These are phyloP conservation scores for Entomortierella beljakovae DNA, from an alignment of 192 early-diverging fungal species.

Conservation along the genomic window DNA sequence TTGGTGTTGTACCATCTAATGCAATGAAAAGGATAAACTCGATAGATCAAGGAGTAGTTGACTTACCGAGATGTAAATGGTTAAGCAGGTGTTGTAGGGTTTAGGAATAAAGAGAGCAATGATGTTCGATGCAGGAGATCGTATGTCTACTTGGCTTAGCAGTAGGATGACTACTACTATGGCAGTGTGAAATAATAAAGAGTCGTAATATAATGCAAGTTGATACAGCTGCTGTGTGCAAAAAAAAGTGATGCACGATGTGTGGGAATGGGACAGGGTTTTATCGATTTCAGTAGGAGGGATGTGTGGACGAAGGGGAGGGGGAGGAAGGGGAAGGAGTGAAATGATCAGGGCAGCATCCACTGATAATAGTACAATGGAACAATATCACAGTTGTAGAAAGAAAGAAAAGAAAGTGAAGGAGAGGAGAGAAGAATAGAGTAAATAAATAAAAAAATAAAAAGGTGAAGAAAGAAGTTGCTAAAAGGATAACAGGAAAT, in stretches of 20 bases:
- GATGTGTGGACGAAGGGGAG: not conserved
- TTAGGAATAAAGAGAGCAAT: too few relatives aligned
- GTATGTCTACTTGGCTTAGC: too few relatives aligned
- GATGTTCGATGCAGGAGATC: too few relatives aligned
- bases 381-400: not conserved
- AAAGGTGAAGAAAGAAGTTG: not conserved
- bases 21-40: too few relatives aligned
- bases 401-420: not conserved
- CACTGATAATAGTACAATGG: not conserved
- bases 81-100: too few relatives aligned
- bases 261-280: not conserved
- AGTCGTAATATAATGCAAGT: too few relatives aligned
- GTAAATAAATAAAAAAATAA: not conserved
- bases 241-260: constrained; percentile 1
- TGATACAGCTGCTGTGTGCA: not conserved
- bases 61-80: too few relatives aligned
- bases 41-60: too few relatives aligned
- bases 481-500: not conserved
- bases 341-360: not conserved
- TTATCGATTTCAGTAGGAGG: too few relatives aligned
- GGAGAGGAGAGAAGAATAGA: not conserved
- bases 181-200: too few relatives aligned
- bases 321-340: not conserved
- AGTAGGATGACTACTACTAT: too few relatives aligned
- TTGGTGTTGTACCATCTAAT: too few relatives aligned